Base-by-base conservation (phyloP, 495 filamentous ascomycete genomes). In the Hypoxylon trugodes region DNA sequence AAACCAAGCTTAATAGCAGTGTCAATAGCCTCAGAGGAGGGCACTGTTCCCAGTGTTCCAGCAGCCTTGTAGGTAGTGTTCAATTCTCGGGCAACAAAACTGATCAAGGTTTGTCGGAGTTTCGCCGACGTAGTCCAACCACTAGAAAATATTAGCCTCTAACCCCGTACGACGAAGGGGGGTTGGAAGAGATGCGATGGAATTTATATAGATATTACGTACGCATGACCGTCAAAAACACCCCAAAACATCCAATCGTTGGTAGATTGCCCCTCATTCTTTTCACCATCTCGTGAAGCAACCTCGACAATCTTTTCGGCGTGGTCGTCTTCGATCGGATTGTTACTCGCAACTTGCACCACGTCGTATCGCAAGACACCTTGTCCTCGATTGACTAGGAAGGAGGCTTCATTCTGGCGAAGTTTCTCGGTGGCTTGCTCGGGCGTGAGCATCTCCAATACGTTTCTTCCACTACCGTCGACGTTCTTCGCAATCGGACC, bases 161-260 rank as follows among this genome's bases (percentile, higher is more conserved):
- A 52, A 42, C n/a, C 43, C 35, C 6, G 16, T 41, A 13, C 21
- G 9, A 2, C 6, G 21, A 16, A 16, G 4, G 36, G 19, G 24
- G 41, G 43, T 21, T 13, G 10, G 12, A 13, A 15, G 41, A 8
- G 16, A 8, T 2, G 1, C n/a, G n/a, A n/a, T n/a, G n/a, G n/a
- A n/a, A n/a, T n/a, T n/a, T n/a, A n/a, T n/a, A n/a, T n/a, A n/a
- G 45, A 7, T 10, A 24, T 25, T 53, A 83, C 84, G 73, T 76
- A 93, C 92, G 90, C 90, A 75, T 98, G 95, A 1, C 95, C 95
- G 72, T 99, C 95, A 76, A 96, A 99, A 9, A 99, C 93, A 33
- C 92, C 94, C 96, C 96, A 99, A 73, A 99, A 99, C 92, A 97
- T 98, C 95, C 95, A 99, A 71, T 99, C 95, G 57, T 84, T 92